These are phyloP conservation scores for Aspergillus candidus DNA, from an alignment of 2,329 filamentous ascomycete species.

Conservation along the genomic window DNA sequence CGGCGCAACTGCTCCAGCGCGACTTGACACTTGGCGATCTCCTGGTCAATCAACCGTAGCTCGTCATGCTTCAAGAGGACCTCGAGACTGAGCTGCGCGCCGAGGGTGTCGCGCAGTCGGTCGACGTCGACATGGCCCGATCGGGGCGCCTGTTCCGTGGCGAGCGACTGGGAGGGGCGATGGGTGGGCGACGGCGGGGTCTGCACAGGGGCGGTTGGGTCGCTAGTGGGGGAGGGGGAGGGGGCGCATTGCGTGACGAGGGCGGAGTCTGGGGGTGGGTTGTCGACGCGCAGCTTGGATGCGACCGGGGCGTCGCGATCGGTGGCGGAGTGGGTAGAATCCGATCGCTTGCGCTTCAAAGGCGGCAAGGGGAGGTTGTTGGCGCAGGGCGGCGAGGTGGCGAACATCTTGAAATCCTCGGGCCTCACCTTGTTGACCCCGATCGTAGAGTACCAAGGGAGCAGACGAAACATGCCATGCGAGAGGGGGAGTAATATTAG, in stretches of 20 bases:
- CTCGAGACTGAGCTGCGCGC: conserved; percentile 83
- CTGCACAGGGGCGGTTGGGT: conserved; percentile 8
- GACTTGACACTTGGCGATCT: conserved; percentile 90
- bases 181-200: conserved; percentile 9
- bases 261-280: conserved; percentile 11
- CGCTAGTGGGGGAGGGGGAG: conserved; percentile 8
- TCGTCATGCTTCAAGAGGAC: conserved; percentile 93
- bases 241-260: conserved; percentile 3
- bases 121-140: conserved; percentile 32
- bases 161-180: conserved; percentile 5
- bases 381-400: conserved; percentile 31
- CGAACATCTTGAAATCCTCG: conserved; percentile 41
- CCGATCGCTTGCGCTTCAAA: conserved; percentile 55
- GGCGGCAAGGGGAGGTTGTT: conserved; percentile 35
- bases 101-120: conserved; percentile 64
- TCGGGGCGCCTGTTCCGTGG: conserved; percentile 15
- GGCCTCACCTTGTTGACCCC: conserved; percentile 42
- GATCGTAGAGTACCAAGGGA: conserved; percentile 42
- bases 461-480: conserved; percentile 46
- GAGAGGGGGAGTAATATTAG: conserved; percentile 15
- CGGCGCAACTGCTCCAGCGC: conserved; percentile 89
- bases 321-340: conserved; percentile 39
- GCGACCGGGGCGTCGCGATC: conserved; percentile 23
- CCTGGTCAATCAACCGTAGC: conserved; percentile 87
- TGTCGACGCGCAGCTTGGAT: conserved; percentile 29